Base-by-base conservation (phyloP, 495 filamentous ascomycete genomes). In the Penicillium tannophilum region DNA sequence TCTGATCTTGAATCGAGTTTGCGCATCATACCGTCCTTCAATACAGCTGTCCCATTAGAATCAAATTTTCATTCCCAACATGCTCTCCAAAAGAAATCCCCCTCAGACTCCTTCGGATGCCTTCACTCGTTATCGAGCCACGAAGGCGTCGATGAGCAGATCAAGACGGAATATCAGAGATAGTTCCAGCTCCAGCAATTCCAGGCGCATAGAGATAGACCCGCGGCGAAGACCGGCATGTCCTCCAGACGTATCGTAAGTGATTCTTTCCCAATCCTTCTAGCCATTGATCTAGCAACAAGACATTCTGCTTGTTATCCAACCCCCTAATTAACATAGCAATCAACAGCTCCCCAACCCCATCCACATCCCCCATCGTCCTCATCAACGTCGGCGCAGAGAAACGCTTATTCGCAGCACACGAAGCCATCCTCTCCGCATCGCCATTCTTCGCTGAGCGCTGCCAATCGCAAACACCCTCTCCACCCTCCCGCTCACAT, bases 401-500 rank as follows among this genome's bases (percentile, higher is more conserved):
- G 55, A 83, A 88, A 64, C 84, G 90, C 17, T 88, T 95, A 69
- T 97, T 97, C 76, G 91, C 91, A 36, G 91, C 91, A 23, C 93
- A 96, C 72, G 90, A 92, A 76, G 87, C 92, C 67, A 84, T 96
- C 63, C 87, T 97, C 47, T 79, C 79, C 75, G 72, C 82, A 56
- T 91, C 90, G 24, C 84, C 91, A 12, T 94, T 88, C 82, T 96
- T 97, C 73, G 76, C 77, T 48, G 60, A 78, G 30, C 54, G 60
- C 20, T 66, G 58, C 52, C 35, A 42, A 19, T 30, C 64, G 0
- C 64, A 67, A 49, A 60, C 52, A 17, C 64, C 59, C 16, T 62
- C 52, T 26, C 59, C 61, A 1, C 55, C 63, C 19, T 52, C 63
- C 11, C 59, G 63, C 7, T 51, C 63, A 19, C 63, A 61, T 20